Percentiles rank a stretch among this genome's conserved stretches.
These are phyloP conservation scores for Aspergillus sclerotialis DNA, from an alignment of 2,329 filamentous ascomycete genomes.

Conservation along the genomic window DNA sequence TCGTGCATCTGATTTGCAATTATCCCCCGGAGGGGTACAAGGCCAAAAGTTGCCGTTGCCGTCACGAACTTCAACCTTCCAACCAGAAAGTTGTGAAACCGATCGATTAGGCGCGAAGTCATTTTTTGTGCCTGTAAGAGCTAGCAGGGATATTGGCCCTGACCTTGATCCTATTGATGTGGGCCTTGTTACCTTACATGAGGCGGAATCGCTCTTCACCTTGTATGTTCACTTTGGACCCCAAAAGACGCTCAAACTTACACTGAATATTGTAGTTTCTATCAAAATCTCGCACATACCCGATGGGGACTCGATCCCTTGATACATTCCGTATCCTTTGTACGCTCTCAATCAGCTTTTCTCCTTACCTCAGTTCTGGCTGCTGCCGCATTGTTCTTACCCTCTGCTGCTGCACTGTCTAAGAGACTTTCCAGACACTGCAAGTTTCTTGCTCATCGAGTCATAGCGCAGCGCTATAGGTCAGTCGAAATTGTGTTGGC, in stretches of 20 bases:
- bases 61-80: slow-evolving; percentile 34
- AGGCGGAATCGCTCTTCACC: slow-evolving; percentile 57
- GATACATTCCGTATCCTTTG: slow-evolving; percentile 59
- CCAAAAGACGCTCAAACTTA: neutral
- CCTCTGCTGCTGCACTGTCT: slow-evolving; percentile 56
- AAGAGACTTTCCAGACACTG: slow-evolving; percentile 60
- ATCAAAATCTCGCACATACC: slow-evolving; percentile 63
- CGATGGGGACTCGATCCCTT: slow-evolving; percentile 65
- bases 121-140: slow-evolving; percentile 61
- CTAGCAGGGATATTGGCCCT: slow-evolving; percentile 55
- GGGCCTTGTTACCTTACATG: slow-evolving; percentile 59
- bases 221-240: slow-evolving; percentile 45
- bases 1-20: slow-evolving; percentile 61
- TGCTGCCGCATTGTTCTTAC: slow-evolving; percentile 61
- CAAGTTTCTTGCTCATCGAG: slow-evolving; percentile 54
- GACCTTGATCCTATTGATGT: slow-evolving; percentile 64
- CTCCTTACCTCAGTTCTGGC: slow-evolving; percentile 66
- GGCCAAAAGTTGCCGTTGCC: slow-evolving; percentile 16
- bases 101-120: slow-evolving; percentile 40
- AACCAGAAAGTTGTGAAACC: slow-evolving; percentile 5
- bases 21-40: slow-evolving; percentile 35
- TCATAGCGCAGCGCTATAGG: slow-evolving; percentile 56
- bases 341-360: slow-evolving; percentile 61
- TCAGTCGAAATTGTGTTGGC: slow-evolving; percentile 69
- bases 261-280: slow-evolving; percentile 46